phyloP scores from a whole-genome alignment of 1,284 basidiomycete genomes.

The Agroathelia rolfsii region DNA sequence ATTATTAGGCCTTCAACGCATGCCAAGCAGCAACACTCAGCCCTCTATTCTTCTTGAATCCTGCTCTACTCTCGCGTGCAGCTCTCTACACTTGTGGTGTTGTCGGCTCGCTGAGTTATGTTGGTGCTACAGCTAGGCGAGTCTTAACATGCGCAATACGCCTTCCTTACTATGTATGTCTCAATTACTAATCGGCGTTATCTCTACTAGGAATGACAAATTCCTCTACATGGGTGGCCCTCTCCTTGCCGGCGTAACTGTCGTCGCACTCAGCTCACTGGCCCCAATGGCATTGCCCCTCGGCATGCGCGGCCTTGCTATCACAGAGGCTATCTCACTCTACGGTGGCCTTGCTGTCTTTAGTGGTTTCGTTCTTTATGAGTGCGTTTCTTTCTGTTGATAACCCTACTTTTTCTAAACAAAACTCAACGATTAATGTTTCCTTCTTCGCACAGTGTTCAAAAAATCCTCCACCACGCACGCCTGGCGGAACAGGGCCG shows the following conservation, averaged over 20 bases:
- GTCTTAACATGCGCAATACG: slow-evolving; percentile 18
- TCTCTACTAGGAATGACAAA: slow-evolving; percentile 60
- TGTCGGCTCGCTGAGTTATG: slow-evolving; percentile 76
- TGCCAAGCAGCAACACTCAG: slow-evolving; percentile 80
- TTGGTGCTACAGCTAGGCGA: slow-evolving; percentile 81
- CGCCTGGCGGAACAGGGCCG: slow-evolving; percentile 61
- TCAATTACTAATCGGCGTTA: no score
- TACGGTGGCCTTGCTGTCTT: slow-evolving; percentile 87
- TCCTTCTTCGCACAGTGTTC: slow-evolving; percentile 38
- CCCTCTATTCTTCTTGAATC: slow-evolving; percentile 79
- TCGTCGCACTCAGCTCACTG: slow-evolving; percentile 77
- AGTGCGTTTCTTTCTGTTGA: slow-evolving; percentile 43
- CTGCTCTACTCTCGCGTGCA: slow-evolving; percentile 81
- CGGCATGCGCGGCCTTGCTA: slow-evolving; percentile 66
- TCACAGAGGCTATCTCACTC: slow-evolving; percentile 72
- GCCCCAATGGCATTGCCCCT: slow-evolving; percentile 84
- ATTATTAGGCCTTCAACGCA: slow-evolving; percentile 67
- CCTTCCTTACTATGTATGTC: no score
- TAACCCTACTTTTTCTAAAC: no score
- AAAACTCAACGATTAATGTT: slow-evolving; percentile 9
- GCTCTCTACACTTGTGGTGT: slow-evolving; percentile 84
- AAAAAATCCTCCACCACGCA: slow-evolving; percentile 75
- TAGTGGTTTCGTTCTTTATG: slow-evolving; percentile 78
- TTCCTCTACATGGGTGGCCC: slow-evolving; percentile 82
- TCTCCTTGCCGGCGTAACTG: slow-evolving; percentile 76